Evolutionary conservation across 345 rosid genomes (phyloP), one percentile per base, ranked within the genome.

Genomic region (Corymbia maculata): DNA sequence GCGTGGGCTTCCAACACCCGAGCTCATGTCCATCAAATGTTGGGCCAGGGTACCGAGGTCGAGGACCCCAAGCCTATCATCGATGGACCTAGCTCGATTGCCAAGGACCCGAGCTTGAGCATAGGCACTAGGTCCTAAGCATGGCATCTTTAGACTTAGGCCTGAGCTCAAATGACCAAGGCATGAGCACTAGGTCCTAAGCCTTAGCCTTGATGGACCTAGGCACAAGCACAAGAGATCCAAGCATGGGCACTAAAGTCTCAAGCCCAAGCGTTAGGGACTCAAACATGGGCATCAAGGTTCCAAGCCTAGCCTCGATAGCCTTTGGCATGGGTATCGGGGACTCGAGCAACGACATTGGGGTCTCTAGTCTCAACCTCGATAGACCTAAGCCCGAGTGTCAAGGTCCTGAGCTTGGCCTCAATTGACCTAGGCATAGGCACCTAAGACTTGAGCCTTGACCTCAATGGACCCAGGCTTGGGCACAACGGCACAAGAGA

Each of bases 31-130:
- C 28, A 55, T 55, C 1, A 22, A 36, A 55, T 55, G 61, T 21
- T 4, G 5, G 12, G 61, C 61, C 4, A 55, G 61, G 61, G 28
- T 55, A 26, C 28, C 4, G 0, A 2, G 61, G 28, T 28, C 0
- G 0, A 0, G 13, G 12, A 22, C 61, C 24, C 24, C 61, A 0
- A 55, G 61, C 61, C 0, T 9, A 0, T 22, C 61, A 8, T 55
- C 28, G 9, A 55, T 22, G 61, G 61, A 55, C 28, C 0, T 12
- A 0, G 28, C 61, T 55, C 1, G 0, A 55, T 21, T 0, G 6
- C 21, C 1, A 6, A 0, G 28, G 0, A 55, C 61, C 13, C 24
- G 24, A 55, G 61, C 61, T 0, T 22, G 0, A 55, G 61, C 61
- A 9, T 2, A 9, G 0, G 61, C 61, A 55, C 6, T 55, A 55